phyloP scores from a whole-genome alignment of 164 flowering plant species.

The Magnolia officinalis region DNA sequence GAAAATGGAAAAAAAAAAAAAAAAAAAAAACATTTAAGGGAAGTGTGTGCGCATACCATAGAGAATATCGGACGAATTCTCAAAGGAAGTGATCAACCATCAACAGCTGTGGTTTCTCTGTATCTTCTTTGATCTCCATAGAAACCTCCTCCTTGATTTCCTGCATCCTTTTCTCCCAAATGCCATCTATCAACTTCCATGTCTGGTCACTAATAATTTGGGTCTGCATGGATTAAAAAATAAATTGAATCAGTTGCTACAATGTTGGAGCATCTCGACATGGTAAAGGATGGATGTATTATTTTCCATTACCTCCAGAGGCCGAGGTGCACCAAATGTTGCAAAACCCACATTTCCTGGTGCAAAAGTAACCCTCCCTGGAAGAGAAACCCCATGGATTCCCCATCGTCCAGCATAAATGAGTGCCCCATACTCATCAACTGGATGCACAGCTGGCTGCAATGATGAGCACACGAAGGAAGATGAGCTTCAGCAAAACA shows the following conservation, averaged over 20 bases:
- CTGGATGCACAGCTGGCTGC: conserved; percentile 62
- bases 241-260: not conserved
- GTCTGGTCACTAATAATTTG: conserved; percentile 83
- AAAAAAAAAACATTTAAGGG: not conserved
- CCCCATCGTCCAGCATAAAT: conserved; percentile 95
- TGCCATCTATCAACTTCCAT: conserved; percentile 84
- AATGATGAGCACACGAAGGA: conserved; percentile 11
- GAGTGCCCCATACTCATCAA: conserved; percentile 92
- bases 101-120: conserved; percentile 62
- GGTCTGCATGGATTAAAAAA: conserved; percentile 46
- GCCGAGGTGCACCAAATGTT: conserved; percentile 96
- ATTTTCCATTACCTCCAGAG: conserved; percentile 59
- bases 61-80: conserved; percentile 10
- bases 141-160: conserved; percentile 61
- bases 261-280: not conserved
- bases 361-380: conserved; percentile 90
- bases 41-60: conserved; percentile 11
- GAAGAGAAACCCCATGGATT: conserved; percentile 75
- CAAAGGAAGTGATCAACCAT: conserved; percentile 74
- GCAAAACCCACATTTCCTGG: conserved; percentile 89
- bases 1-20: not conserved
- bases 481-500: conserved; percentile 5
- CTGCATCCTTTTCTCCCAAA: conserved; percentile 75
- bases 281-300: not conserved
- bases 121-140: conserved; percentile 53